Conservation (phyloP, 225 moss, liverwort and hornwort genomes). For the Pseudisothecium myosuroides region DNA sequence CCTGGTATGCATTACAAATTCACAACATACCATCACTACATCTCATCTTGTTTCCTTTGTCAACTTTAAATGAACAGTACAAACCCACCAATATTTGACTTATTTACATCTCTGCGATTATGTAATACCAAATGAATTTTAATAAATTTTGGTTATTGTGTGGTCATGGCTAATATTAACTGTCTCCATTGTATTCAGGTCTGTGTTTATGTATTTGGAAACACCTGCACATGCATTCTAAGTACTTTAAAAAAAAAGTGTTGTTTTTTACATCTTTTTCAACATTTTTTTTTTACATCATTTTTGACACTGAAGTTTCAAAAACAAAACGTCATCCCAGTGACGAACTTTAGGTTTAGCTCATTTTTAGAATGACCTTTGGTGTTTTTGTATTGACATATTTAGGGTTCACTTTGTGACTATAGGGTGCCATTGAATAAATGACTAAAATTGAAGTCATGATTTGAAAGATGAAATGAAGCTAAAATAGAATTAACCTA, state of each 20-base stretch:
- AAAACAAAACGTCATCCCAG: neutral
- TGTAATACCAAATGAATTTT: neutral
- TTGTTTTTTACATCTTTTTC: fast-evolving
- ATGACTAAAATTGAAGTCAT: neutral
- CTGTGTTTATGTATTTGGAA: neutral
- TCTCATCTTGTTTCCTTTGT: neutral
- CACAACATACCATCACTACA: neutral
- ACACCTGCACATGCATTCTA: neutral
- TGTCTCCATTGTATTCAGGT: neutral
- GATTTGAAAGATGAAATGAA: neutral
- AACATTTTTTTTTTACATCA: fast-evolving
- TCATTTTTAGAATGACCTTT: neutral
- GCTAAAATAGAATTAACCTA: too few relatives aligned
- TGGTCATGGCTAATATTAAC: fast-evolving
- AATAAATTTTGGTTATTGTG: neutral
- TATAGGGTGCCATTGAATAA: neutral
- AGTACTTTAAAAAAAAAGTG: neutral
- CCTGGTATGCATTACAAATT: neutral
- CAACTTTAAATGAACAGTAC: too few relatives aligned
- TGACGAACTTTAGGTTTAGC: fast-evolving
- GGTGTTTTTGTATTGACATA: neutral
- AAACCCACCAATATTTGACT: neutral
- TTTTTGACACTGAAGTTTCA: neutral
- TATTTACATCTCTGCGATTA: neutral
- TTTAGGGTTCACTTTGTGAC: neutral